Evolutionary conservation across 2,329 filamentous ascomycete genomes (phyloP), one percentile per base, ranked within the genome.

Genomic region (Fusarium luffae): DNA sequence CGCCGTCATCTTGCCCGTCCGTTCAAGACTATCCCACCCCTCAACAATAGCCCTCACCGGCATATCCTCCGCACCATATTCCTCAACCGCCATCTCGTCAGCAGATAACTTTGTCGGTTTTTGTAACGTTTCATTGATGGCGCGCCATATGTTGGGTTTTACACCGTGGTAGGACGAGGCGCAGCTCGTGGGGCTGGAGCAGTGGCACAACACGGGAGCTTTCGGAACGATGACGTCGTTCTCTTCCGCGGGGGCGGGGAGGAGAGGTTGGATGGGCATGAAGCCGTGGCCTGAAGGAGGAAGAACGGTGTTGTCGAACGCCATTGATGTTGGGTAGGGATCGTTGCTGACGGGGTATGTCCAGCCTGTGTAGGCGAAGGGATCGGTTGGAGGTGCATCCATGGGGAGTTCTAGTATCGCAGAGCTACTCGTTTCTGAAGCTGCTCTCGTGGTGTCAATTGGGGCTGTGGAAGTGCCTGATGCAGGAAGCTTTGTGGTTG

Each of bases 11-110:
- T 68, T 73, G 1, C 75, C 71, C 1, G 66, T 61, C n/a, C 41
- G 55, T 12, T 77, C 75, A 5, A 76, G 60, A n/a, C 64, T 74
- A 19, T 77, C 68, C 76, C 76, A 77, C 5, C 76, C 76, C 21
- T 78, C 71, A 0, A 78, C 3, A 0, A 78, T 3, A 2, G 66
- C 76, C 12, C 76, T 62, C 2, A 78, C 44, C 1, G 76, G 70
- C 2, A 69, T 68, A 25, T 78, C 76, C 28, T 78, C 68, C 9
- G 69, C 68, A 7, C 63, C 60, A 3, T 60, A 61, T 18, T 76
- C 73, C 19, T 72, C 69, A 2, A 68, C n/a, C 4, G 58, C 50
- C 0, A 69, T 16, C 13, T 77, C 75, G 1, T 66, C 59, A 1
- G 50, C 25, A 1, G 70, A 60, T 5, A 76, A 25, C 11, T 57